Evolutionary conservation across 768 basidiomycete genomes (phyloP), one percentile per base, ranked within the genome.

Genomic region (Lactarius sanguifluus): DNA sequence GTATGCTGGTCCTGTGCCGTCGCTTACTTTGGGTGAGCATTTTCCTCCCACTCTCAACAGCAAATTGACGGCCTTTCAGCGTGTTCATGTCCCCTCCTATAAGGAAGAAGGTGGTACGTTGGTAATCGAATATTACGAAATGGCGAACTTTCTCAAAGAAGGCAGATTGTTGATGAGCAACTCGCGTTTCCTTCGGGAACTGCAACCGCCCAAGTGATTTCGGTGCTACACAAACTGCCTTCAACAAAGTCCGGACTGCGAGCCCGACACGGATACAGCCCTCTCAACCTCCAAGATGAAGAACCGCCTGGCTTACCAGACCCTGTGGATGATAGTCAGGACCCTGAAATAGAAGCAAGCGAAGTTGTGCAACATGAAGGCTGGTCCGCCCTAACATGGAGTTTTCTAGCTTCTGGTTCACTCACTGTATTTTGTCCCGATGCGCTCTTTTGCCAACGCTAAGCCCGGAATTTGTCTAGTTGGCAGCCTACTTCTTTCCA

Each of bases 11-110:
- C 92, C 13, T 88, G 86, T 68, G 92, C 89, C 7, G 84, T 96
- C 32, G 96, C 96, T 5, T 98, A 95, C 79, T 98, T 98, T 77
- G 96, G 96, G 85, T 90, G 66, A 54, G 70, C 61, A 15, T 1
- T 41, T 32, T 15, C 66, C 32, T 47, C 10, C 16, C 30, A 36
- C 47, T 41, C 36, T 50, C 20, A 15, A 60, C 28, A 25, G 10
- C 0, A 20, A 23, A 57, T 47, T 69, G 30, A 71, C 68, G 7
- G 70, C 43, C 25, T 9, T 25, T 13, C 64, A 92, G 92, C 5
- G 96, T 98, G n/a, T 96, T 98, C 76, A 81, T 98, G 50, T 96
- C 96, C 1, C 94, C 95, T 18, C 96, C 96, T 8, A 84, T 98
- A 34, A 86, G 96, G 57, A 92, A 92, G 74, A 95, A 97, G 86